Conservation (phyloP, 2,329 filamentous ascomycete genomes). For the Chaetomium sp. region DNA sequence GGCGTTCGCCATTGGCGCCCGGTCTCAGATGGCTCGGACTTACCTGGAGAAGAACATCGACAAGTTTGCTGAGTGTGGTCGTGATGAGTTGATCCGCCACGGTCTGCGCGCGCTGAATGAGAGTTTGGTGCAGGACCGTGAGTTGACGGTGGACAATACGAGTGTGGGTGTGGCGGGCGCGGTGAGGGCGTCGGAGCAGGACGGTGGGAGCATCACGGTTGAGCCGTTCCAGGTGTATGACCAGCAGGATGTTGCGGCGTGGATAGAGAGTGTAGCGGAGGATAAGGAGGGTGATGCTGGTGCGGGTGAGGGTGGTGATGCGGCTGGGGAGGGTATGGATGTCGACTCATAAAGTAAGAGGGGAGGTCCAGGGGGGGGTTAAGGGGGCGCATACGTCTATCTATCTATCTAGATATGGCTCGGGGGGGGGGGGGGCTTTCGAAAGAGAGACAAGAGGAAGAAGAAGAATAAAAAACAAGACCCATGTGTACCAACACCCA, state of each 20-base stretch:
- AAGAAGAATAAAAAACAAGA: too few relatives aligned
- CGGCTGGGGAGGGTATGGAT: conserved; percentile 29
- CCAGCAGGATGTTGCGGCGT: conserved; percentile 75
- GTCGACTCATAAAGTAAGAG: conserved; percentile 25
- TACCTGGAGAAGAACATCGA: conserved; percentile 93
- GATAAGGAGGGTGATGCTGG: conserved; percentile 42
- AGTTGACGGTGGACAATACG: conserved; percentile 94
- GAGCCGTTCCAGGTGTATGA: conserved; percentile 90
- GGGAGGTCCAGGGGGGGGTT: too few relatives aligned
- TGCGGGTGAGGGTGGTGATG: conserved; percentile 31
- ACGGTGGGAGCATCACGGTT: conserved; percentile 47
- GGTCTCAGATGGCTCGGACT: conserved; percentile 95
- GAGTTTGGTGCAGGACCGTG: conserved; percentile 92
- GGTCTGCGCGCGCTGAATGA: conserved; percentile 89
- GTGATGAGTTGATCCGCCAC: conserved; percentile 86
- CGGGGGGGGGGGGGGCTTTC: too few relatives aligned
- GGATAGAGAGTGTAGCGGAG: conserved; percentile 68
- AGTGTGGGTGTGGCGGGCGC: conserved; percentile 79
- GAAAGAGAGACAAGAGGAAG: too few relatives aligned
- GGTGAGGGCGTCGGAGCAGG: conserved; percentile 30
- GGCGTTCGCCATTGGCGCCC: conserved; percentile 90
- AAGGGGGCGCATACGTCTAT: too few relatives aligned
- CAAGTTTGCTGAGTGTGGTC: conserved; percentile 64
- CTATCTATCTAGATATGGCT: too few relatives aligned
- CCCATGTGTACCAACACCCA: too few relatives aligned